phyloP scores from a whole-genome alignment of 2,329 filamentous ascomycete genomes.

The Tolypocladium guangdongense region DNA sequence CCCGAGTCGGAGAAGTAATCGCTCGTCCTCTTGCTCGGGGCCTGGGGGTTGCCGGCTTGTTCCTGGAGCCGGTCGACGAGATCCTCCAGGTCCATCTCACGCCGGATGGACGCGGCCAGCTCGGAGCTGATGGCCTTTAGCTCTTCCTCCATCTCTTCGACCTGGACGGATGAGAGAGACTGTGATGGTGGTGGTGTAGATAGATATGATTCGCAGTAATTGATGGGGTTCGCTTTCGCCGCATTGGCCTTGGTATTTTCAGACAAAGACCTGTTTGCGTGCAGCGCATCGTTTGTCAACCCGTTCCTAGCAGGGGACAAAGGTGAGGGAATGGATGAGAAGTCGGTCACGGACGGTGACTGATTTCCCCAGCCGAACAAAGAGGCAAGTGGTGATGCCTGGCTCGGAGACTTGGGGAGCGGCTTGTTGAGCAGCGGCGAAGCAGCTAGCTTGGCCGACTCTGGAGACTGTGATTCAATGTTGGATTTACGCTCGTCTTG shows the following conservation, averaged over 20 bases:
- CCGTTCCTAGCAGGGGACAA: conserved; percentile 30
- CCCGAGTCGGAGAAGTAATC: conserved; percentile 98
- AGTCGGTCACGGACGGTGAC: conserved; percentile 37
- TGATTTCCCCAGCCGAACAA: conserved; percentile 43
- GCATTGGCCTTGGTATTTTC: conserved; percentile 29
- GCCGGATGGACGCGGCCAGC: conserved; percentile 80
- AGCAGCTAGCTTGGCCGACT: conserved; percentile 13
- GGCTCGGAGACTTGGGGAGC: conserved; percentile 41
- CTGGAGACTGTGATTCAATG: conserved; percentile 14
- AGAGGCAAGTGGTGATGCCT: conserved; percentile 34
- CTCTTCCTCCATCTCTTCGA: conserved; percentile 90
- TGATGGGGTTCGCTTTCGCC: conserved; percentile 30
- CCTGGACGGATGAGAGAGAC: conserved; percentile 35
- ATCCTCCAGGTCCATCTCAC: conserved; percentile 95
- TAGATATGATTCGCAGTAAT: conserved; percentile 40
- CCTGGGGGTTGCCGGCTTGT: conserved; percentile 52
- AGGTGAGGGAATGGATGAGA: conserved; percentile 44
- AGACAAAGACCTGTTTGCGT: conserved; percentile 17
- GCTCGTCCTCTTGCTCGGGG: conserved; percentile 65
- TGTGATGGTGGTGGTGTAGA: conserved; percentile 34
- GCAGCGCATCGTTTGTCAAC: conserved; percentile 20
- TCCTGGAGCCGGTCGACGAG: conserved; percentile 77
- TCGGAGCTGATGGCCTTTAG: conserved; percentile 87
- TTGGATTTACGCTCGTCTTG: conserved; percentile 14
- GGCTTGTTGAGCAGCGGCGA: conserved; percentile 40